These are phyloP conservation scores for Protomyces macrosporus DNA, from an alignment of 1,139 yeast species.

Conservation along the genomic window DNA sequence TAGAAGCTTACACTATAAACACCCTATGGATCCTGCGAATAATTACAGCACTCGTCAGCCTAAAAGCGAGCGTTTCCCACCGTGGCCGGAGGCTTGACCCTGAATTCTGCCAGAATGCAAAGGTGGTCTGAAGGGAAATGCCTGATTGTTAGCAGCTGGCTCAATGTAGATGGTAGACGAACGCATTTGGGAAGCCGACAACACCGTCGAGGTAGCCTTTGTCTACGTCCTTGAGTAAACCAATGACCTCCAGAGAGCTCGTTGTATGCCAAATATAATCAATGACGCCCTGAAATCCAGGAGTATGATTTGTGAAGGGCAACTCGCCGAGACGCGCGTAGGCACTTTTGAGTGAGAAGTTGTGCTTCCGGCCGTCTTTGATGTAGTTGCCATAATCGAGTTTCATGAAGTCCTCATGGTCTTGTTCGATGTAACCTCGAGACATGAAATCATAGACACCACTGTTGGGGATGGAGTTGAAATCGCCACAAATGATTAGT, in stretches of 20 bases:
- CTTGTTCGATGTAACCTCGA: conserved; percentile 60
- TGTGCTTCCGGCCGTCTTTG: conserved; percentile 79
- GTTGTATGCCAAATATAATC: conserved; percentile 96
- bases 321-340: conserved; percentile 70
- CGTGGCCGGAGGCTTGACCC: conserved; percentile 25
- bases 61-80: background rate
- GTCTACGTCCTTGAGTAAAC: conserved; percentile 80
- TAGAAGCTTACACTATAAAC: background rate
- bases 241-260: conserved; percentile 68
- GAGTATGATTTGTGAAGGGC: conserved; percentile 91
- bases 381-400: conserved; percentile 89
- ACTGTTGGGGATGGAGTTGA: conserved; percentile 77
- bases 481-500: conserved; percentile 86
- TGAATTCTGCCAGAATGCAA: conserved; percentile 30
- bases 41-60: background rate
- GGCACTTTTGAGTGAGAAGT: conserved; percentile 75
- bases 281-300: conserved; percentile 85
- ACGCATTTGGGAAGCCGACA: conserved; percentile 90
- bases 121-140: conserved; percentile 24
- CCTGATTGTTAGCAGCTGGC: background rate
- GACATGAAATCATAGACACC: conserved; percentile 90
- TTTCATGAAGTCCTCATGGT: conserved; percentile 76
- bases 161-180: conserved; percentile 80
- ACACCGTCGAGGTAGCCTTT: conserved; percentile 65
- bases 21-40: background rate